Percentiles rank a stretch among this genome's conserved stretches.
phyloP scores from a whole-genome alignment of 1,284 basidiomycete species.

The Tausonia pullulans region DNA sequence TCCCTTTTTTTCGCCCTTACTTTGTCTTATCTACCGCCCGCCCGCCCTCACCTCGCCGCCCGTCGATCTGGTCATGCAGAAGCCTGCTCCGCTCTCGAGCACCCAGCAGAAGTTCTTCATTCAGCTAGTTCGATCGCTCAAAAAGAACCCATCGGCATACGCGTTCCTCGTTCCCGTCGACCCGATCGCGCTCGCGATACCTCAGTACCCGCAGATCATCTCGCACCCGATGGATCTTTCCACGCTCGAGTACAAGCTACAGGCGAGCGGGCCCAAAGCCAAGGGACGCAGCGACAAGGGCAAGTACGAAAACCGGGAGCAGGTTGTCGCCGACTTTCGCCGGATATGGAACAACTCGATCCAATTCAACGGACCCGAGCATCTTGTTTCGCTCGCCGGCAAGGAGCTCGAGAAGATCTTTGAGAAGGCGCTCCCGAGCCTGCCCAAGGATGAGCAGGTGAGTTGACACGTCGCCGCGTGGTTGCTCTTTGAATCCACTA shows the following conservation, averaged over 20 bases:
- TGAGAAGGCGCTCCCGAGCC: constrained; percentile 59
- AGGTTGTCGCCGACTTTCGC: constrained; percentile 71
- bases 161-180: constrained; percentile 87
- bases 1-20: background rate
- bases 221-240: constrained; percentile 88
- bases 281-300: constrained; percentile 56
- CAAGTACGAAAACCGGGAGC: constrained; percentile 59
- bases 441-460: constrained; percentile 39
- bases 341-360: constrained; percentile 80
- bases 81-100: constrained; percentile 23
- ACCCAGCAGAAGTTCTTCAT: constrained; percentile 72
- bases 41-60: constrained; percentile 1
- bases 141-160: constrained; percentile 70
- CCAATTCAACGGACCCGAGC: constrained; percentile 87
- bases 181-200: constrained; percentile 75
- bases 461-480: constrained; percentile 23
- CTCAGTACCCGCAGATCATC: constrained; percentile 80
- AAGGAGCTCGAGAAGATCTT: constrained; percentile 72
- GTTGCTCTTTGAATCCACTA: constrained; percentile 41
- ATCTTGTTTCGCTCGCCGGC: constrained; percentile 66
- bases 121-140: constrained; percentile 68
- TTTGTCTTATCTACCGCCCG: background rate
- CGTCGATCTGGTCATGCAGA: constrained; percentile 18
- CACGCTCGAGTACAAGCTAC: constrained; percentile 84
- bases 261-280: constrained; percentile 55